phyloP scores from a whole-genome alignment of 1,139 yeast genomes.

The Taiozyma sp. region DNA sequence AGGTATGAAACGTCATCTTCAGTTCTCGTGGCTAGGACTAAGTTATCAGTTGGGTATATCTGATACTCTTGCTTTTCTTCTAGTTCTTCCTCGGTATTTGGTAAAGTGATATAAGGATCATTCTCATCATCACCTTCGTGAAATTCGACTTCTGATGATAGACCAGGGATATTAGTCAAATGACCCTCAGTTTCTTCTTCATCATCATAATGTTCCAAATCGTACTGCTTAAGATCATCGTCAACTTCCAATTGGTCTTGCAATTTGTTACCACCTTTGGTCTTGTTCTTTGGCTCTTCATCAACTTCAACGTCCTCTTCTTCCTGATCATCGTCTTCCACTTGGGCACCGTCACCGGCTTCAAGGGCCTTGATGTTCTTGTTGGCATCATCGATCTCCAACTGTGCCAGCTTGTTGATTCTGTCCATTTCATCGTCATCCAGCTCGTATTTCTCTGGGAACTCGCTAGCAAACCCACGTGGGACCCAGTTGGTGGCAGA shows the following conservation, averaged over 20 bases:
- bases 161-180: conserved; percentile 67
- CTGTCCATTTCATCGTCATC: conserved; percentile 92
- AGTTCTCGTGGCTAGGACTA: conserved; percentile 88
- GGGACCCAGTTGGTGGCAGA: conserved; percentile 97
- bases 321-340: conserved; percentile 17
- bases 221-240: conserved; percentile 84
- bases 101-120: conserved; percentile 75
- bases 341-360: conserved; percentile 24
- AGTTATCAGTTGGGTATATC: conserved; percentile 83
- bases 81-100: conserved; percentile 54
- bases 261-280: conserved; percentile 16
- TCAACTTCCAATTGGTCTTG: conserved; percentile 57
- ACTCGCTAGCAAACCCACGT: conserved; percentile 90
- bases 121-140: conserved; percentile 60
- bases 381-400: conserved; percentile 73
- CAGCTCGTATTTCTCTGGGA: conserved; percentile 82
- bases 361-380: conserved; percentile 44
- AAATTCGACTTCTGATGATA: conserved; percentile 47
- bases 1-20: conserved; percentile 91
- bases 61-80: conserved; percentile 79
- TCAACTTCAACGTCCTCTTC: conserved; percentile 14
- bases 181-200: conserved; percentile 43
- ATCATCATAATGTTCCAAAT: conserved; percentile 78
- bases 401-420: conserved; percentile 77
- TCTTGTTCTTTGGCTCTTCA: neutral